Evolutionary conservation across 305 asterid genomes (phyloP), one percentile per base, ranked within the genome.

Genomic region (Fraxinus dipetala): DNA sequence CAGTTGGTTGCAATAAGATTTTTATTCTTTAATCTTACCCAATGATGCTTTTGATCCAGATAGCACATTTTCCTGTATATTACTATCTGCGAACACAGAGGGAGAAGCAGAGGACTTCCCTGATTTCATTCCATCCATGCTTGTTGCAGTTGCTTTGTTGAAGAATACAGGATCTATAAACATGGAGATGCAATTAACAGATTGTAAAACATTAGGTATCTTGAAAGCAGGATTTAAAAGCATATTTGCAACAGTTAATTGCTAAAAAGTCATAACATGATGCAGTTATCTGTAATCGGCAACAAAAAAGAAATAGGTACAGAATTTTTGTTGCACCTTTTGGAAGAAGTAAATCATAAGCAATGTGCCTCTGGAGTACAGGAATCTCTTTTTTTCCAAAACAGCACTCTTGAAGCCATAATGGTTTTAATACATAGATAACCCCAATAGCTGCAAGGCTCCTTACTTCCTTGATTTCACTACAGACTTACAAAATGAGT

Each of bases 381-480:
- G 94, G 89, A 87, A 91, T 88, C 87, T 94, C 98, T 80, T 92
- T 94, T 91, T 88, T 94, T 85, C 83, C 87, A 38, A 74, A 84
- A 83, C 84, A 87, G 85, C 99, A 94, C 80, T 96, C 98, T 87
- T 93, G 97, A 82, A 96, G 97, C 99, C 99, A 96, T 79, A 82
- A 84, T 80, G 90, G 81, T 87, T 90, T 94, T 59, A 96, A 97
- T 65, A 94, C 93, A 78, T 84, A 84, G 76, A 91, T 89, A 77
- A 96, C 91, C 82, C 99, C 98, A 85, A 91, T 83, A 84, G 98
- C 91, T 78, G 96, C 95, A 81, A 91, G 90, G 79, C 88, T 90
- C 85, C 98, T 89, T 82, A 91, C 81, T 87, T 93, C 96, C 90
- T 90, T 94, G 78, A 88, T 88, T 83, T 96, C 99, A 81, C 99